These are phyloP conservation scores for Neurospora pannonica DNA, from an alignment of 495 filamentous ascomycete species.

Conservation along the genomic window DNA sequence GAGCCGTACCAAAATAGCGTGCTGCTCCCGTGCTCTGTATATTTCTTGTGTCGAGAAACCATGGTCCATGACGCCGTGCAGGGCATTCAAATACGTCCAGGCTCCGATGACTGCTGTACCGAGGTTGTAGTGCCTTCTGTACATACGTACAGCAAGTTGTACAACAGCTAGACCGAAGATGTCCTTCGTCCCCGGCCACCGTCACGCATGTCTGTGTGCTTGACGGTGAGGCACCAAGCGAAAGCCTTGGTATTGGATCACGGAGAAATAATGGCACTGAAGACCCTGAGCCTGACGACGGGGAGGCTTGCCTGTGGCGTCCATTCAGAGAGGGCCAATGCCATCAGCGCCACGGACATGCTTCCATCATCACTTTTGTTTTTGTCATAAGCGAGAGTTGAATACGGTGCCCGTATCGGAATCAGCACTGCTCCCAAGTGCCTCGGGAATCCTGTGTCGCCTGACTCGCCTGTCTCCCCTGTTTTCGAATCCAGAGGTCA, in stretches of 20 bases:
- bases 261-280: not conserved
- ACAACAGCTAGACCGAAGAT: not conserved
- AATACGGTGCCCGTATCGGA: not conserved
- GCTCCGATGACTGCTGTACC: not conserved
- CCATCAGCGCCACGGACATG: not conserved
- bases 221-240: not conserved
- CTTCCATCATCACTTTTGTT: not conserved
- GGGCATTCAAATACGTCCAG: not conserved
- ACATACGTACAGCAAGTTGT: not conserved
- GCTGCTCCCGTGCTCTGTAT: not conserved
- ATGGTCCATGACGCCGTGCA: not conserved
- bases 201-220: not conserved
- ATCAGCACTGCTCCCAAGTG: not conserved
- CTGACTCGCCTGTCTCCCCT: not conserved
- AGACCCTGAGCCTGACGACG: not conserved
- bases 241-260: not conserved
- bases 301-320: not conserved
- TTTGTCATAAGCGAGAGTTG: not conserved
- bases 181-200: not conserved
- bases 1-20: not conserved
- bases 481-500: not conserved
- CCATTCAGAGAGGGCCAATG: not conserved
- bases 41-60: not conserved
- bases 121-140: not conserved
- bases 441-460: not conserved